Base-by-base conservation (phyloP, 1,139 yeast genomes). In the Hanseniaspora gamundiae region DNA sequence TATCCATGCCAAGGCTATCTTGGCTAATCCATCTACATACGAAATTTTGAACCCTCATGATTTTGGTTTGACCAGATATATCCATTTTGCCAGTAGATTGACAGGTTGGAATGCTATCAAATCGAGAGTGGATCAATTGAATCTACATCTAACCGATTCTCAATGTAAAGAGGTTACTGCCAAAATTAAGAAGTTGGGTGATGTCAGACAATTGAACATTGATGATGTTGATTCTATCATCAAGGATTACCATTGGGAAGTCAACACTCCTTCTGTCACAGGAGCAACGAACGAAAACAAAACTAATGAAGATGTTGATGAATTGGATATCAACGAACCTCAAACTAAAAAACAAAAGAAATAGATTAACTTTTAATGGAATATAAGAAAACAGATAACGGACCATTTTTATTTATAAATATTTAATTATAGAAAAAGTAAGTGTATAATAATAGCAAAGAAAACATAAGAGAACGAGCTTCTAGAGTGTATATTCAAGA, bases 1-100 rank as follows among this genome's bases (percentile, higher is more conserved):
- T 69, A 86, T 87, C 60, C 96, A 87, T 62, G 95, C 96, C 59
- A 87, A 87, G 74, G 95, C 95, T 48, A 87, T 87, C 57, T 77
- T 87, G 56, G 96, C 96, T 49, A 87, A 86, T 70, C 96, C 96
- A 51, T 83, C 94, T 39, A 87, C 95, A 38, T 87, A 87, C 63
- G 96, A 87, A 71, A 87, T 87, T 57, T 75, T 87, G 63, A 83
- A 81, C 64, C 96, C 96, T 49, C 67, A 80, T 19, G 95, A 86
- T 68, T 86, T 86, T 60, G 95, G 95, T 62, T 76, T 86, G 62
- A 78, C 93, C 36, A 76, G 95, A 65, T 86, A 86, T 63, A 86
- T 87, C 58, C 95, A 87, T 67, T 87, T 87, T 62, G 95, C 95
- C 55, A 86, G 86, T 73, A 80, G 95, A 61, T 74, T 87, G 59